Evolutionary conservation across 805 yeast genomes (phyloP).

Genomic region (Kazachstania psychrophila): DNA sequence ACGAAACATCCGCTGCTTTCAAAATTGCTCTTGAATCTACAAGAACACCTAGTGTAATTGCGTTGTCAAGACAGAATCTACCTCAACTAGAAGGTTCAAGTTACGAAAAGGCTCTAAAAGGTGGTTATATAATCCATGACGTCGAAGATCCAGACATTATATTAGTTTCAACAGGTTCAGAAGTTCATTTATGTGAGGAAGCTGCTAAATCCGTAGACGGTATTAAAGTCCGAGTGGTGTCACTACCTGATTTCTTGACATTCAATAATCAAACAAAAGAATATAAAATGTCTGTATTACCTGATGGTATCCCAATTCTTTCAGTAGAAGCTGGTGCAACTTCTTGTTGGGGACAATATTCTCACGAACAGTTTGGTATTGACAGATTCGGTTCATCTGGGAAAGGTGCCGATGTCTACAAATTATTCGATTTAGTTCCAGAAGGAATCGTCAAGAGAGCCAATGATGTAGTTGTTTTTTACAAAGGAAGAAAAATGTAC

Average conservation of each 20-base stretch:
- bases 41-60: conserved; percentile 63
- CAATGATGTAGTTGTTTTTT: conserved; percentile 64
- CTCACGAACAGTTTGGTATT: conserved; percentile 93
- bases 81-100: conserved; percentile 92
- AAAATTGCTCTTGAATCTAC: conserved; percentile 50
- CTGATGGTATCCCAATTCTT: conserved; percentile 87
- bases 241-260: conserved; percentile 85
- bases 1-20: conserved; percentile 80
- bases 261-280: conserved; percentile 75
- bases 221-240: conserved; percentile 70
- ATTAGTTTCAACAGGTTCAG: conserved; percentile 89
- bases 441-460: conserved; percentile 90
- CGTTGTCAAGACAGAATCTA: conserved; percentile 76
- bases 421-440: conserved; percentile 79
- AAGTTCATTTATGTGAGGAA: conserved; percentile 68
- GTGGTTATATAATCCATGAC: conserved; percentile 76
- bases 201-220: conserved; percentile 47
- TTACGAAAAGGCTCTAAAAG: conserved; percentile 84
- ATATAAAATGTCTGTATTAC: conserved; percentile 78
- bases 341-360: conserved; percentile 86
- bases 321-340: conserved; percentile 91
- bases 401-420: conserved; percentile 72
- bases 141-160: conserved; percentile 57
- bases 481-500: conserved; percentile 59
- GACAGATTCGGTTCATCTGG: conserved; percentile 97